Evolutionary conservation across 2,329 filamentous ascomycete species (phyloP), one percentile per base, ranked within the genome.

Genomic region (Ophiostoma novo-ulmi): DNA sequence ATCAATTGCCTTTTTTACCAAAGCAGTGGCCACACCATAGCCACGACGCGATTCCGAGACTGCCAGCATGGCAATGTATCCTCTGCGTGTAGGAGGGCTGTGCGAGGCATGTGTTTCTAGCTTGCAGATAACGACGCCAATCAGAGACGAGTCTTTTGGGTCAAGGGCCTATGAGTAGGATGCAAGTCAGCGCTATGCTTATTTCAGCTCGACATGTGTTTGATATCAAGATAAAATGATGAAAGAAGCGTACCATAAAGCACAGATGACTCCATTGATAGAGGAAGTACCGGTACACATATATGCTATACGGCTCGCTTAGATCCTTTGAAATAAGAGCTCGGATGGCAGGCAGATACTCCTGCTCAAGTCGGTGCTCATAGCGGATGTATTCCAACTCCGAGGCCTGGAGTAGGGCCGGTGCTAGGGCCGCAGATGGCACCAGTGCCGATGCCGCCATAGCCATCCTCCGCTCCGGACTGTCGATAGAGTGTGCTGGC

Each of bases 51-150:
- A 83, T 55, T 92, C 88, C 63, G 89, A 88, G 5, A 97, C 94
- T n/a, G 95, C 95, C 61, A 99, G 85, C 95, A 99, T 99, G 77
- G 95, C 95, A 75, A 99, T 98, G 81, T 99, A 99, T 71, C 95
- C 95, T 73, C 95, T 88, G 74, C 93, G 84, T 0, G 88, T 89
- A 1, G 87, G 81, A 0, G 86, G 82, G 1, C 93, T 94, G 74
- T 94, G 93, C 6, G 91, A 91, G 31, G 92, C 87, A 81, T 99
- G 95, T 35, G 88, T 87, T 79, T 99, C 95, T 72, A 99, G 88
- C 80, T 99, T 99, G 80, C 91, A 97, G 72, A 99, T 89, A 64
- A 99, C 91, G 65, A 98, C 94, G 71, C 95, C 95, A 72, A 97
- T 87, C 70, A 99, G 87, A 69, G 85, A 85, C 20, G 83, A 81